Evolutionary conservation across 805 yeast species (phyloP).

Genomic region (Candida hungchunana): DNA sequence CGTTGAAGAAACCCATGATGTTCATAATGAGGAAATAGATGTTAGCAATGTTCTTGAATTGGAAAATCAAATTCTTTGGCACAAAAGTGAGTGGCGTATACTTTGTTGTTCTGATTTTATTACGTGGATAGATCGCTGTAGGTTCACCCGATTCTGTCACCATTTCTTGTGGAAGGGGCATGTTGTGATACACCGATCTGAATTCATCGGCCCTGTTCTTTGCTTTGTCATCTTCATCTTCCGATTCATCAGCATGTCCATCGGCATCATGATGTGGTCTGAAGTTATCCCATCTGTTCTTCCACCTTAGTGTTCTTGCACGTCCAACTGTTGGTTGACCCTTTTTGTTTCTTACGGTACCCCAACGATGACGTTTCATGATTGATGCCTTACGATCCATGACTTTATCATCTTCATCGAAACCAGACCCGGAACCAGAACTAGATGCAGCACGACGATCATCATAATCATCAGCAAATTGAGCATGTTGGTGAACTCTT

Average conservation of each 20-base stretch:
- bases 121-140: slow-evolving; percentile 62
- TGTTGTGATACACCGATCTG: slow-evolving; percentile 56
- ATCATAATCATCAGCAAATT: slow-evolving; percentile 21
- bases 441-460: slow-evolving; percentile 1
- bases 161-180: slow-evolving; percentile 53
- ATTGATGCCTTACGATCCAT: slow-evolving; percentile 39
- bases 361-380: slow-evolving; percentile 84
- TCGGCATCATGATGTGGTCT: slow-evolving; percentile 31
- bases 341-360: slow-evolving; percentile 73
- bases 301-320: slow-evolving; percentile 56
- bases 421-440: neutral
- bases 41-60: slow-evolving; percentile 87
- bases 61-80: slow-evolving; percentile 77
- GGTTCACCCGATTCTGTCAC: slow-evolving; percentile 62
- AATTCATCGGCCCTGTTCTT: slow-evolving; percentile 36
- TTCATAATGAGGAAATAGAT: slow-evolving; percentile 76
- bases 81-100: slow-evolving; percentile 87
- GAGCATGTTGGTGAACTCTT: slow-evolving; percentile 19
- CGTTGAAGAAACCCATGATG: slow-evolving; percentile 71
- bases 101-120: slow-evolving; percentile 92
- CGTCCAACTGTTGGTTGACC: slow-evolving; percentile 63
- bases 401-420: slow-evolving; percentile 9
- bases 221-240: slow-evolving; percentile 30
- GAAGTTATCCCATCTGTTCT: slow-evolving; percentile 25
- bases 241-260: slow-evolving; percentile 23